Base-by-base conservation (phyloP, 441 rosid species). In the Aquilaria agallochum region DNA sequence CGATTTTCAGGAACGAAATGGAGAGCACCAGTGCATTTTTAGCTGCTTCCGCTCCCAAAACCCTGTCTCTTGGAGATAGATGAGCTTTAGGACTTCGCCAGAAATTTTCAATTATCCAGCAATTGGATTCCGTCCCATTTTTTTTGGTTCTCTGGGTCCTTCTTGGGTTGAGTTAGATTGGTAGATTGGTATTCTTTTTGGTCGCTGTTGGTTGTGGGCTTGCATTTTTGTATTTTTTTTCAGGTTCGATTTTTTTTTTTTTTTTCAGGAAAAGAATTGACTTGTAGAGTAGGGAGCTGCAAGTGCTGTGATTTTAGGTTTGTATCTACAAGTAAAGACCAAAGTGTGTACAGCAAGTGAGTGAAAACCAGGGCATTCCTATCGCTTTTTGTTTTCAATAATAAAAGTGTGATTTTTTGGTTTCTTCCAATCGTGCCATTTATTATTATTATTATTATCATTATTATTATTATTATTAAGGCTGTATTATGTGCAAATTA, bases 41-140 rank as follows among this genome's bases (percentile, higher is more conserved):
- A 77, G 96, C 92, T 87, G 95, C 84, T 80, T 85, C 88, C 87
- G 89, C 78, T 80, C 90, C 86, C 85, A 80, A 86, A 74, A 77
- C 76, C 75, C 64, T 70, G 58, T 63, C 66, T 72, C 49, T 54
- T 57, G 60, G 67, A 44, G 75, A 75, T 76, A 75, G 68, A 74
- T 78, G 64, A 68, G 65, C 58, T 59, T 68, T 60, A 63, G 14
- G 59, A 58, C 56, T 72, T 77, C 44, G 27, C 50, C 55, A 2
- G 44, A 11, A 59, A 64, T 60, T 68, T 46, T 72, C 13, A 55
- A 50, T 67, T 58, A 70, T 60, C 33, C 60, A 65, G 62, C 65
- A 72, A 68, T 78, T 66, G 77, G 88, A 56, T 11, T 30, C 5
- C 11, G 8, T 5, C 3, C n/a, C 14, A 1, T 33, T 20, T 15